Conservation (phyloP, 2,329 filamentous ascomycete genomes). For the Cladosporium sp. region DNA sequence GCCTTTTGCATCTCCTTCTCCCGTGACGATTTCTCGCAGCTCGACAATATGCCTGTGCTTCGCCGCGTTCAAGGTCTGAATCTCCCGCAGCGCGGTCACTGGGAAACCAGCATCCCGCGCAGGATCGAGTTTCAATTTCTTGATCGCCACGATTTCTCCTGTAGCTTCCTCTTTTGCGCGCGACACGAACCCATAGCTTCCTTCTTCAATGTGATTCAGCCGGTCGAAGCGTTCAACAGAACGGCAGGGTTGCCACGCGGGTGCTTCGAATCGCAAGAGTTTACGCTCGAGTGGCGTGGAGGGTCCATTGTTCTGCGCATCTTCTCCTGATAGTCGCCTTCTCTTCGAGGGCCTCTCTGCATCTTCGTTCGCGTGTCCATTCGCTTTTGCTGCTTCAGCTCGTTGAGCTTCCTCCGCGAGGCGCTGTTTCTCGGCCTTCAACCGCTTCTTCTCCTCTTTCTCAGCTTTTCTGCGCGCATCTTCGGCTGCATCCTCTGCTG, state of each 20-base stretch:
- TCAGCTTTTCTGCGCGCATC: constrained; percentile 73
- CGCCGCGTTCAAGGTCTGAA: constrained; percentile 82
- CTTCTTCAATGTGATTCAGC: constrained; percentile 96
- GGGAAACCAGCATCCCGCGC: constrained; percentile 75
- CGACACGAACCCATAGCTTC: constrained; percentile 92
- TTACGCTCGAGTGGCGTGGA: constrained; percentile 46
- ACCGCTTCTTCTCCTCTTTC: constrained; percentile 85
- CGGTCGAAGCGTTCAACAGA: constrained; percentile 88
- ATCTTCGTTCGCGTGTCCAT: constrained; percentile 32
- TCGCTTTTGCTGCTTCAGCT: constrained; percentile 38
- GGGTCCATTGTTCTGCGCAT: constrained; percentile 24
- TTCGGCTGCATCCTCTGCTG: constrained; percentile 75
- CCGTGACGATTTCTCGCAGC: constrained; percentile 74
- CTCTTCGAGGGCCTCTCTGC: constrained; percentile 57
- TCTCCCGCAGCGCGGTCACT: constrained; percentile 90
- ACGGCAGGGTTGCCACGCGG: constrained; percentile 69
- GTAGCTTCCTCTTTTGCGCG: constrained; percentile 74
- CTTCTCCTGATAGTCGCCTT: constrained; percentile 57
- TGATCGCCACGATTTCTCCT: constrained; percentile 83
- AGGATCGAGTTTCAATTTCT: constrained; percentile 87
- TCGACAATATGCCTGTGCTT: constrained; percentile 80
- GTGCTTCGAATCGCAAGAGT: constrained; percentile 71
- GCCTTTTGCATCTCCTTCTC: constrained; percentile 37
- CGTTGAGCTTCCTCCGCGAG: constrained; percentile 57
- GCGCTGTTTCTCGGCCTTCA: constrained; percentile 79